Evolutionary conservation across 768 basidiomycete species (phyloP).

Genomic region (Mycena latifolia): DNA sequence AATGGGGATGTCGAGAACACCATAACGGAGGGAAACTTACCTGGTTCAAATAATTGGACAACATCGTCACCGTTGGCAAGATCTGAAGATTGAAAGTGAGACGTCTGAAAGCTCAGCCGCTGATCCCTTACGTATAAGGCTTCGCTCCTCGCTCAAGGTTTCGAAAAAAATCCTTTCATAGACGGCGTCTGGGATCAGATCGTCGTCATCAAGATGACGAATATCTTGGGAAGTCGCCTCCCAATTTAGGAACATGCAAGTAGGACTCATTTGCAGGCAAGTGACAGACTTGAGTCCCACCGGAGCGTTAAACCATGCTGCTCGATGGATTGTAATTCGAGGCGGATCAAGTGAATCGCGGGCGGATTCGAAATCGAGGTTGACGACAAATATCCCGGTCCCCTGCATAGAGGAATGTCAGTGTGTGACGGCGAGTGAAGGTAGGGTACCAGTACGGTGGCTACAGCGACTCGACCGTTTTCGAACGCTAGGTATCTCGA

Average conservation of each 20-base stretch:
- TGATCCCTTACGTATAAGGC: slow-evolving; percentile 11
- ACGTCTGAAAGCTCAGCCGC: too few species aligned
- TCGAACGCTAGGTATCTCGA: slow-evolving; percentile 32
- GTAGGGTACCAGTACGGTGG: slow-evolving; percentile 13
- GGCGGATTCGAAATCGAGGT: slow-evolving; percentile 24
- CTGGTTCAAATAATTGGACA: slow-evolving; percentile 26
- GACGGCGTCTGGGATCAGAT: slow-evolving; percentile 6
- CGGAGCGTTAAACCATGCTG: slow-evolving; percentile 30
- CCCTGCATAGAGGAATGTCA: slow-evolving; percentile 3
- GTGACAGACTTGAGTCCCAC: slow-evolving; percentile 2
- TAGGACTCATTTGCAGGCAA: slow-evolving; percentile 30
- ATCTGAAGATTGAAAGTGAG: slow-evolving; percentile 6
- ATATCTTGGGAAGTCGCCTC: not conserved
- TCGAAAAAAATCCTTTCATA: not conserved
- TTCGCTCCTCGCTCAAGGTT: slow-evolving; percentile 12
- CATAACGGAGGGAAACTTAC: not conserved
- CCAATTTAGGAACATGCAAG: slow-evolving; percentile 32
- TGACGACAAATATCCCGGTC: slow-evolving; percentile 30
- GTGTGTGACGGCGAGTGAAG: not conserved
- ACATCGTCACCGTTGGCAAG: slow-evolving; percentile 21
- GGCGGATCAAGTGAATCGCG: not conserved
- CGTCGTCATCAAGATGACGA: slow-evolving; percentile 9
- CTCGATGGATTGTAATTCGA: slow-evolving; percentile 13
- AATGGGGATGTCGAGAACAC: not conserved
- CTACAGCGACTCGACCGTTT: slow-evolving; percentile 27